Conservation (phyloP, 176 grass and related monocot genomes). For the Avena insularis region DNA sequence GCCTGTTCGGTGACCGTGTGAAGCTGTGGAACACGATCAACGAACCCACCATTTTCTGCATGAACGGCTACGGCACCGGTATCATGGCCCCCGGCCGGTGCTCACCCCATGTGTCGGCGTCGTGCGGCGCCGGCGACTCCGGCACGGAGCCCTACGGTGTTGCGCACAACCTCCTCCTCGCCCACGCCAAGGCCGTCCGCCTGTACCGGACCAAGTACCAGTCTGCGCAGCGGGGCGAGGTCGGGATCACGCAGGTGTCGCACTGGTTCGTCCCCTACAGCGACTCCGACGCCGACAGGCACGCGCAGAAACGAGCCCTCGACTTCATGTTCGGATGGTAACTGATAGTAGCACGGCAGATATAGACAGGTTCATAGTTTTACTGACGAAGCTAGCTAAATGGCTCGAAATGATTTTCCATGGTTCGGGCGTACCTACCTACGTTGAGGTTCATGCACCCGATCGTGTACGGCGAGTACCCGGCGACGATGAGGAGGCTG, state of each 20-base stretch:
- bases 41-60: conserved; percentile 52
- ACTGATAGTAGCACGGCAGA: too few relatives aligned
- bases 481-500: conserved; percentile 29
- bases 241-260: conserved; percentile 44
- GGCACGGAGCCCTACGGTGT: conserved; percentile 64
- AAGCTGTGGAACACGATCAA: conserved; percentile 71
- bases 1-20: conserved; percentile 63
- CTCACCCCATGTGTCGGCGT: conserved; percentile 24
- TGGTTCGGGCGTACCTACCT: too few relatives aligned
- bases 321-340: conserved; percentile 46
- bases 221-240: conserved; percentile 37
- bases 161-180: conserved; percentile 54
- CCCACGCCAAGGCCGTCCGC: conserved; percentile 61
- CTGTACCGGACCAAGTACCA: conserved; percentile 64
- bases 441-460: conserved; percentile 47
- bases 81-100: conserved; percentile 48
- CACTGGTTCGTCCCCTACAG: conserved; percentile 43
- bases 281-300: not conserved
- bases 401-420: too few relatives aligned
- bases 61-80: conserved; percentile 42
- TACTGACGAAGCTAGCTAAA: too few relatives aligned
- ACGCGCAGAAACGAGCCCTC: conserved; percentile 14
- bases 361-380: too few relatives aligned
- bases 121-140: conserved; percentile 54
- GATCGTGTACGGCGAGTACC: conserved; percentile 43